phyloP scores from a whole-genome alignment of 257 asterid genomes.

The Przewalskia tangutica region DNA sequence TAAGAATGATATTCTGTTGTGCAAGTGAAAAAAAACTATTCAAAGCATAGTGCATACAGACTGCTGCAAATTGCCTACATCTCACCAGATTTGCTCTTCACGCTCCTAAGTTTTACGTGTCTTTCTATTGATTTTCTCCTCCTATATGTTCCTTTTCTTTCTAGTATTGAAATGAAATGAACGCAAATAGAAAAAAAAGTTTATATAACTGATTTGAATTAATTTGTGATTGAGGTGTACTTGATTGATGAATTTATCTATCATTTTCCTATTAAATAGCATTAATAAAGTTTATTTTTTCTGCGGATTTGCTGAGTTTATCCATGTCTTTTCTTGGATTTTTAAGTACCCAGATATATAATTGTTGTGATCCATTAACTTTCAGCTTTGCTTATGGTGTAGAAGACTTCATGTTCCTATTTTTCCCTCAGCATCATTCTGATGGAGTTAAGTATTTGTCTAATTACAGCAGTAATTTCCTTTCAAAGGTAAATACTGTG shows the following conservation, averaged over 20 bases:
- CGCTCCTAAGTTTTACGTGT: conserved; percentile 50
- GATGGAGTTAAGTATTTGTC: not conserved
- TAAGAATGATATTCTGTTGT: not conserved
- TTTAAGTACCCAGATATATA: not conserved
- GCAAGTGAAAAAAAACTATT: not conserved
- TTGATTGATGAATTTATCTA: not conserved
- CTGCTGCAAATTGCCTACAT: conserved; percentile 36
- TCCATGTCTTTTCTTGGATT: not conserved
- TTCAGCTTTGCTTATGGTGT: not conserved
- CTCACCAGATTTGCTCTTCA: conserved; percentile 45
- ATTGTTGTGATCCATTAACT: not conserved
- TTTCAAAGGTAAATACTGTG: not conserved
- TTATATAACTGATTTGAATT: not conserved
- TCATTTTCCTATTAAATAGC: not conserved
- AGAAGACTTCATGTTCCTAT: not conserved
- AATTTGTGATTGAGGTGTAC: not conserved
- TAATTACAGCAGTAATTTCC: not conserved
- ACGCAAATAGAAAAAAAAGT: not conserved
- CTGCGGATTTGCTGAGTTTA: not conserved
- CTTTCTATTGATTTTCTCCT: not conserved
- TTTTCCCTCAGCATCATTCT: not conserved
- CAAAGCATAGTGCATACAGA: conserved; percentile 24
- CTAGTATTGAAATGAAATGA: not conserved
- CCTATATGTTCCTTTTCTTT: not conserved
- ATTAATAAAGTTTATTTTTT: not conserved